Percentiles rank a stretch among this genome's conserved stretches.
Evolutionary conservation across 2,329 filamentous ascomycete genomes (phyloP).

Genomic region (Aurifilum marmelostoma): DNA sequence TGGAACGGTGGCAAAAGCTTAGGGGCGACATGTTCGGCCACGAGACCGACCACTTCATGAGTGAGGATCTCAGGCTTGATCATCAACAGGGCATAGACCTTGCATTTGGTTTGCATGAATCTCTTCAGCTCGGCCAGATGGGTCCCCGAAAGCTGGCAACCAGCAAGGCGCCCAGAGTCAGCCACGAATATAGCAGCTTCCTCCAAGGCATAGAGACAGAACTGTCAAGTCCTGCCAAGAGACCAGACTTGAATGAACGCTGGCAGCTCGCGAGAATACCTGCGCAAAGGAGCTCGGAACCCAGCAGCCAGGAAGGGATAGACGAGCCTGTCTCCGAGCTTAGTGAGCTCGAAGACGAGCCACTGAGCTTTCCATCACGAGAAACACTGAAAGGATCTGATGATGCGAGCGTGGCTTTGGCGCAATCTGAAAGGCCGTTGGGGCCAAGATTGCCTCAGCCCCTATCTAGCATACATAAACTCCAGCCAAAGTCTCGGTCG

Average conservation of each 20-base stretch:
- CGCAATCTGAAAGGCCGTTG: neutral
- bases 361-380: constrained; percentile 17
- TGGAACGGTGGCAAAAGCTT: constrained; percentile 77
- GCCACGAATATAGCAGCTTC: constrained; percentile 49
- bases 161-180: constrained; percentile 34
- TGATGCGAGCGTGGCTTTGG: neutral
- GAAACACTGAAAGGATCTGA: neutral
- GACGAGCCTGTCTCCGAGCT: constrained; percentile 51
- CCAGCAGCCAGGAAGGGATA: constrained; percentile 26
- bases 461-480: constrained; percentile 15
- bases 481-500: constrained; percentile 23
- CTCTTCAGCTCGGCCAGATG: constrained; percentile 46
- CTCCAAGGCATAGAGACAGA: constrained; percentile 48
- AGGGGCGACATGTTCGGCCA: constrained; percentile 51
- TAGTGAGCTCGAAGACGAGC: constrained; percentile 57
- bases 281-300: constrained; percentile 7
- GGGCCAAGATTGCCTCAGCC: constrained; percentile 18
- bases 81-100: constrained; percentile 53
- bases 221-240: constrained; percentile 38
- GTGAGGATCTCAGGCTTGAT: constrained; percentile 32
- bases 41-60: constrained; percentile 31
- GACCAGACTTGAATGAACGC: constrained; percentile 21
- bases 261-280: neutral
- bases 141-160: constrained; percentile 37
- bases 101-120: constrained; percentile 56